Conservation (phyloP, 177 flowering plant genomes). For the Vitis hybrid region DNA sequence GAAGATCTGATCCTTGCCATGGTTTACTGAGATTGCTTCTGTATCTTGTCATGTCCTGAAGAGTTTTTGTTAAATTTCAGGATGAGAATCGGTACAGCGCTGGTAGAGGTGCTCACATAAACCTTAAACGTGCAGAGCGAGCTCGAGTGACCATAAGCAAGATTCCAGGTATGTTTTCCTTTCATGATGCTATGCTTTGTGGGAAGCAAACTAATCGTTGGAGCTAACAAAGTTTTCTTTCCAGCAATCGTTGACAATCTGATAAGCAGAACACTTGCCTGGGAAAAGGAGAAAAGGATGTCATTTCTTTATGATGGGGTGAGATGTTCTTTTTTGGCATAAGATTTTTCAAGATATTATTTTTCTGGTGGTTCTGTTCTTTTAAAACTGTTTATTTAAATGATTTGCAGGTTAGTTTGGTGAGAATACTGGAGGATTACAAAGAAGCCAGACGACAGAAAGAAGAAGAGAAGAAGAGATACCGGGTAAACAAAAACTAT, state of each 20-base stretch:
- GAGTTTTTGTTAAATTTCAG: constrained; percentile 37
- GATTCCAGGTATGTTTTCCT: constrained; percentile 69
- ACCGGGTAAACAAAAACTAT: constrained; percentile 45
- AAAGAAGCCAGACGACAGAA: constrained; percentile 64
- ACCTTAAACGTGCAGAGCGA: constrained; percentile 89
- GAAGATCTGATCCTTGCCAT: not conserved
- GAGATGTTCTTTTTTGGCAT: constrained; percentile 20
- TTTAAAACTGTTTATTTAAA: not conserved
- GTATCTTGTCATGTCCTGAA: not conserved
- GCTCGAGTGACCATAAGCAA: constrained; percentile 79
- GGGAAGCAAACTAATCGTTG: not conserved
- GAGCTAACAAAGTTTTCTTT: constrained; percentile 22
- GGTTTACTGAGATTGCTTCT: not conserved
- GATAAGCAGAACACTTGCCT: constrained; percentile 59
- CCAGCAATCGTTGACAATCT: constrained; percentile 83
- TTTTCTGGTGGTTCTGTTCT: not conserved
- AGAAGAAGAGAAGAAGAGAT: constrained; percentile 83
- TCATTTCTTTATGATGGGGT: constrained; percentile 89
- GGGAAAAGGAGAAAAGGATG: constrained; percentile 74
- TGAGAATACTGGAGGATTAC: constrained; percentile 78
- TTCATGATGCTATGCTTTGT: not conserved
- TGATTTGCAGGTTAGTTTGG: constrained; percentile 56
- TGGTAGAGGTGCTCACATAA: constrained; percentile 90
- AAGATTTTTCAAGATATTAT: not conserved
- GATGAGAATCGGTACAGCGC: constrained; percentile 83